Percentiles rank a stretch among this genome's conserved stretches.
Conservation (phyloP, 2,329 filamentous ascomycete species). For the Aspergillaceae sp. region DNA sequence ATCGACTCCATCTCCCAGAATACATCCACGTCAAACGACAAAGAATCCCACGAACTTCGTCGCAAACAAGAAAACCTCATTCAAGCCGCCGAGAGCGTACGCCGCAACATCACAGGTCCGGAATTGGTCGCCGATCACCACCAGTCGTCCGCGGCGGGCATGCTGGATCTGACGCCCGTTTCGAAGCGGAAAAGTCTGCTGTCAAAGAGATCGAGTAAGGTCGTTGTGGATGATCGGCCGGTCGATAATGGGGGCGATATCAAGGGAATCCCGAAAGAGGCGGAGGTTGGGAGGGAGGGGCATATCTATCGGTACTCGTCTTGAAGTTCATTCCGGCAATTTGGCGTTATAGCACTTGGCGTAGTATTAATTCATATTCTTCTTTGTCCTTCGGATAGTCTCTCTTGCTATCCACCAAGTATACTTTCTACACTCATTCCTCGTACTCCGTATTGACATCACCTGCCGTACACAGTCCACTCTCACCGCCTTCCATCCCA, state of each 20-base stretch:
- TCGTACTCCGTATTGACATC: neutral
- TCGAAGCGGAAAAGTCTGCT: slow-evolving; percentile 17
- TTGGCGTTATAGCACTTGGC: no score
- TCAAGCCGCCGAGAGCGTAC: slow-evolving; percentile 64
- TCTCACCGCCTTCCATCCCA: neutral
- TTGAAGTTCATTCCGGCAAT: neutral
- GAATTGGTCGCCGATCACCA: slow-evolving; percentile 77
- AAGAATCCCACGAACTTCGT: slow-evolving; percentile 35
- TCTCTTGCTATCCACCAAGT: no score
- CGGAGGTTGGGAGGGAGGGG: slow-evolving; percentile 31
- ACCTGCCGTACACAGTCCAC: neutral
- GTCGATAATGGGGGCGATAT: slow-evolving; percentile 35
- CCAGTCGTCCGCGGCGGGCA: slow-evolving; percentile 14
- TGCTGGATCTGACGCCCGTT: slow-evolving; percentile 22
- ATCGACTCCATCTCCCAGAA: slow-evolving; percentile 47
- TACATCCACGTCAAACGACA: slow-evolving; percentile 33
- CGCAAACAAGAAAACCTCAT: slow-evolving; percentile 60
- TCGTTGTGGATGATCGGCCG: slow-evolving; percentile 5
- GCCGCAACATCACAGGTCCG: slow-evolving; percentile 68
- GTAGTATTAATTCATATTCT: no score
- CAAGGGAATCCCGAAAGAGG: slow-evolving; percentile 54
- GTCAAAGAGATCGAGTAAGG: slow-evolving; percentile 11
- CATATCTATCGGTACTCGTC: slow-evolving; percentile 26
- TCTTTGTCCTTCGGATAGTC: no score
- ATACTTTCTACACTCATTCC: no score